Base-by-base conservation (phyloP, 805 yeast genomes). In the Nakazawaea ishiwadae region DNA sequence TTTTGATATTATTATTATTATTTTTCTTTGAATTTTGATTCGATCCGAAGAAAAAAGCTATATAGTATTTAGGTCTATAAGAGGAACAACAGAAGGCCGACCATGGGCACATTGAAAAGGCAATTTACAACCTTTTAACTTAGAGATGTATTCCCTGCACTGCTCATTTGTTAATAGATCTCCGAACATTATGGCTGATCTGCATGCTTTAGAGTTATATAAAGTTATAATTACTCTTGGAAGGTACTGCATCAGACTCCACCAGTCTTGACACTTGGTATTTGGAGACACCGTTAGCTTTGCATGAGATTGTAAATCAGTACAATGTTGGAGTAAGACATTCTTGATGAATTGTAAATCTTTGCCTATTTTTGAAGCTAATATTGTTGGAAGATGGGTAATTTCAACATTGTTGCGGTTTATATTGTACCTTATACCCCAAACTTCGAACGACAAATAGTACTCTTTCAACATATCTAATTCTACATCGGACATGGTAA, bases 41-140 rank as follows among this genome's bases (percentile, higher is more conserved):
- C n/a, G n/a, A n/a, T n/a, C n/a, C n/a, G n/a, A n/a, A n/a, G n/a
- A n/a, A n/a, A n/a, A n/a, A n/a, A n/a, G n/a, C 10, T 10, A 23
- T 23, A 20, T 14, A 23, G 7, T 40, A 33, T 40, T 30, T 26
- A 57, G 39, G 29, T 60, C 58, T 24, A 60, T 59, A 3, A 77
- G 45, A 0, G 90, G 89, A 1, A 77, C 71, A 10, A 82, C 55
- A 0, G 88, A 74, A 0, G 95, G 95, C 42, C 96, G 60, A 0
- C 95, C 95, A 56, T 87, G 96, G 0, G 96, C 96, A 65, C 96
- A 88, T 42, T 73, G 79, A 48, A 84, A 82, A 0, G 96, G 95
- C 15, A 68, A 58, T 11, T 60, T 51, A 51, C 95, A 85, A 3
- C 40, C 17, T 0, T 65, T 48, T 21, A 87, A 62, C 1, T 59